A percentile compares a stretch with the other conserved stretches of the same genome.
phyloP scores from a whole-genome alignment of 2,329 filamentous ascomycete genomes.

The Colletotrichum orchidophilum region DNA sequence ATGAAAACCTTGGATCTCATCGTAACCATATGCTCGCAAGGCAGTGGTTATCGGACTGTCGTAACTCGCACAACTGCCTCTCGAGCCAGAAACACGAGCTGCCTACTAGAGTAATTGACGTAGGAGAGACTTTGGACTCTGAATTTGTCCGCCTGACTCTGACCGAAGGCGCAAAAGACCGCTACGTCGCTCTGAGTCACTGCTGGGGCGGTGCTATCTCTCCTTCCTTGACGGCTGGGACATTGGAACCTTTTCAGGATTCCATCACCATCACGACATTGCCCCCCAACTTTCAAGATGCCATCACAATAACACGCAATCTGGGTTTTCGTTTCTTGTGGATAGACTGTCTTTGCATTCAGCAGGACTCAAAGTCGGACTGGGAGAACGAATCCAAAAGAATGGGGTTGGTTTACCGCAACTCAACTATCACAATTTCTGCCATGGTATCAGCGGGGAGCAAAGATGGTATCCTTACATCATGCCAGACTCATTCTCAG shows the following conservation, averaged over 20 bases:
- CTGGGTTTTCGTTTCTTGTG: slow-evolving; percentile 34
- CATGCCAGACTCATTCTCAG: too few relatives aligned
- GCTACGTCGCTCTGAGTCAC: slow-evolving; percentile 34
- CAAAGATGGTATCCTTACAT: not conserved
- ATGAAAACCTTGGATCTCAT: not conserved
- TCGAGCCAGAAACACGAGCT: not conserved
- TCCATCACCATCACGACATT: not conserved
- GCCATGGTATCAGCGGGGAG: not conserved
- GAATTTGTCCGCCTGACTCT: not conserved
- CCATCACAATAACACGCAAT: slow-evolving; percentile 21
- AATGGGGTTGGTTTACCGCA: slow-evolving; percentile 26
- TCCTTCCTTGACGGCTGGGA: slow-evolving; percentile 4
- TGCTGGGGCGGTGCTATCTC: slow-evolving; percentile 33
- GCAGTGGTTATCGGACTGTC: slow-evolving; percentile 15
- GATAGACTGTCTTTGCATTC: slow-evolving; percentile 36
- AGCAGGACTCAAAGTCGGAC: slow-evolving; percentile 34
- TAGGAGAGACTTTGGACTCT: not conserved
- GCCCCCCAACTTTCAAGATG: slow-evolving; percentile 13
- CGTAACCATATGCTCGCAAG: not conserved
- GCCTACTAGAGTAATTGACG: slow-evolving; percentile 13
- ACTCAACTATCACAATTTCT: slow-evolving; percentile 12
- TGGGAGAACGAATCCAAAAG: slow-evolving; percentile 29
- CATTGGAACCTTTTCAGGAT: not conserved
- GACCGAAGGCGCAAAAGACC: slow-evolving; percentile 3
- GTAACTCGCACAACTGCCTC: not conserved